phyloP scores from a whole-genome alignment of 2,329 filamentous ascomycete genomes.

The Aspergillus persii region DNA sequence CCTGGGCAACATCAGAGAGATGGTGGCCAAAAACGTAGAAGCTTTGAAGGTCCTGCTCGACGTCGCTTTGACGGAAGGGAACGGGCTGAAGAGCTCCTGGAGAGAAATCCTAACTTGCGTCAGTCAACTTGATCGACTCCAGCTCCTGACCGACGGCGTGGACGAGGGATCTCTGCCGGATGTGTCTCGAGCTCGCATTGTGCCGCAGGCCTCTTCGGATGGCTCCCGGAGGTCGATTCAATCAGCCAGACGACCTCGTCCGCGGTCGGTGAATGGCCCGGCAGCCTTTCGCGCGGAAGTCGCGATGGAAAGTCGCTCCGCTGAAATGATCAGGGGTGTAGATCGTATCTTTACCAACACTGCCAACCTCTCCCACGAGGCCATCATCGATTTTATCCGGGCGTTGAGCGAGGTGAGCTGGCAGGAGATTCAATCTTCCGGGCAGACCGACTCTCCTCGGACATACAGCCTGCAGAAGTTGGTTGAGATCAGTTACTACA shows the following conservation, averaged over 20 bases:
- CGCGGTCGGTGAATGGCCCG: conserved; percentile 45
- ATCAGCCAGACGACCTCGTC: conserved; percentile 47
- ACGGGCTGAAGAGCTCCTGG: conserved; percentile 86
- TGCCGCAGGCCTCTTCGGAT: conserved; percentile 55
- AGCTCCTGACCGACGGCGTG: conserved; percentile 90
- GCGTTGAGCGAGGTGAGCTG: conserved; percentile 94
- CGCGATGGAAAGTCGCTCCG: conserved; percentile 85
- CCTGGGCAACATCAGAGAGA: conserved; percentile 90
- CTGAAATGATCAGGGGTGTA: conserved; percentile 87
- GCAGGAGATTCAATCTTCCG: conserved; percentile 98
- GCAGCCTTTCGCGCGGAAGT: conserved; percentile 71
- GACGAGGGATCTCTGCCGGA: conserved; percentile 91
- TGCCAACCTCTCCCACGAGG: conserved; percentile 85
- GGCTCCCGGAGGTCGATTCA: conserved; percentile 67
- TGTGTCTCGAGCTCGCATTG: conserved; percentile 77
- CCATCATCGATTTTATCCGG: conserved; percentile 91
- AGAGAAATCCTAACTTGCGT: conserved; percentile 93
- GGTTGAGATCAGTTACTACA: conserved; percentile 99
- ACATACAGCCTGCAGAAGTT: conserved; percentile 98
- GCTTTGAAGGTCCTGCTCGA: conserved; percentile 89
- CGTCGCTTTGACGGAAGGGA: conserved; percentile 88
- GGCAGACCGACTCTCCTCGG: conserved; percentile 89
- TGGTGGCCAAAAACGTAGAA: conserved; percentile 94
- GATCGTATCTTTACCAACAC: conserved; percentile 97
- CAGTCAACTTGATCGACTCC: conserved; percentile 90